Base-by-base conservation (phyloP, 495 filamentous ascomycete species). In the Entonaema liquescens region DNA sequence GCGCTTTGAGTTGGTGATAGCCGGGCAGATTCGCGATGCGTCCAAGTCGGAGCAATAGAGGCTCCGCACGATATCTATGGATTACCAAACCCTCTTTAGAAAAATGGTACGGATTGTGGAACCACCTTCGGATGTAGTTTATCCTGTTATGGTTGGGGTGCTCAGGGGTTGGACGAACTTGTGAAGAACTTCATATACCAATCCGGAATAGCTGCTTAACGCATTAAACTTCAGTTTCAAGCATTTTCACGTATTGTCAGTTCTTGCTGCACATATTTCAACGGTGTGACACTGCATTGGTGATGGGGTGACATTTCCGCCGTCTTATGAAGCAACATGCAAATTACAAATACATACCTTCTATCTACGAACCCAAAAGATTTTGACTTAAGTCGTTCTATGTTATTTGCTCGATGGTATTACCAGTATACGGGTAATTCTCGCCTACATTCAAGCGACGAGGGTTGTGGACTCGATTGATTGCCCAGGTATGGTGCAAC, bases 41-140 rank as follows among this genome's bases (percentile, higher is more conserved):
- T 7, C 8, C 13, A 29, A 42, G 28, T 67, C 55, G 64, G 64
- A 12, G 64, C 47, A 67, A 67, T 67, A 67, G 25, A 52, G 56
- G 17, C 54, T 54, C 62, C 62, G 62, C 4, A 25, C 12, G 40
- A 57, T 13, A 57, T 0, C 15, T 29, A 2, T 13, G 3, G 49
- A 29, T 53, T 53, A 29, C 12, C 25, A 53, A 29, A 53, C 13
- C 26, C 3, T 21, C 19, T 3, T 50, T 15, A 19, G 23, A 55
- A 19, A 55, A 19, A 2, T 29, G 53, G 29, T 33, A 33, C n/a
- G n/a, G 15, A 6, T n/a, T n/a, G 26, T 54, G 12, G 26, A 11
- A 35, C 33, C 33, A 12, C 0, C 15, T n/a, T 5, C 17, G 7
- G 2, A 8, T 12, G 42, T 19, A 19, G 42, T 11, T 47, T 9